phyloP scores from a whole-genome alignment of 2,329 filamentous ascomycete genomes.

The Parascedosporium putredinis region DNA sequence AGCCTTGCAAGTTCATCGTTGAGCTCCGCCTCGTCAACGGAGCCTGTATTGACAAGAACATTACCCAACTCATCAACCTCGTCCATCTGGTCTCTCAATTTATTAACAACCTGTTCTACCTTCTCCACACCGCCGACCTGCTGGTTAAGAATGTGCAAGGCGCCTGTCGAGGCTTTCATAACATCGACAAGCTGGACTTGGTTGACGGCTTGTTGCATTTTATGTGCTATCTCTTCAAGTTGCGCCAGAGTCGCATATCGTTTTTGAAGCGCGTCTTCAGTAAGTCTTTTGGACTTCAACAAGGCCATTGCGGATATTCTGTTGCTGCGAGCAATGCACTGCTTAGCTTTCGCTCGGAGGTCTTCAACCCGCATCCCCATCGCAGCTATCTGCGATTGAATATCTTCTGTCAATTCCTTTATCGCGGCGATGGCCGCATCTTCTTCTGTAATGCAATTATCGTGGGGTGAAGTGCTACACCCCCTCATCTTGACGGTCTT shows the following conservation, averaged over 20 bases:
- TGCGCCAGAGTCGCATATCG: conserved; percentile 66
- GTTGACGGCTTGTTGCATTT: conserved; percentile 75
- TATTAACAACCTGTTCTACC: conserved; percentile 67
- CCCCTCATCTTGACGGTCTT: conserved; percentile 65
- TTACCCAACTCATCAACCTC: conserved; percentile 73
- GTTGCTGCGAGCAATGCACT: conserved; percentile 64
- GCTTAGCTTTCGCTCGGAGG: conserved; percentile 54
- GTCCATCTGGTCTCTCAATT: conserved; percentile 67
- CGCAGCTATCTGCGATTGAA: conserved; percentile 61
- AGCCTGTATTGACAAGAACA: conserved; percentile 55
- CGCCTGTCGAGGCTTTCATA: conserved; percentile 68
- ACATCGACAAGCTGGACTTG: conserved; percentile 75
- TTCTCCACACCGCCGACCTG: conserved; percentile 66
- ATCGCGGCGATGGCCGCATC: conserved; percentile 77
- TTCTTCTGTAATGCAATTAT: conserved; percentile 54
- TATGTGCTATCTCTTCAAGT: conserved; percentile 72
- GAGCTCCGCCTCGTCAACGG: conserved; percentile 70
- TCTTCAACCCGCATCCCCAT: conserved; percentile 57
- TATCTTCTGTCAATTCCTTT: conserved; percentile 63
- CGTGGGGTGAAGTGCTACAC: conserved; percentile 25
- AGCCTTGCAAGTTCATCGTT: conserved; percentile 79
- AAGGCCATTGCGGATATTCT: conserved; percentile 64
- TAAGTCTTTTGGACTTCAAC: conserved; percentile 71
- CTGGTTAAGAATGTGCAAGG: conserved; percentile 62
- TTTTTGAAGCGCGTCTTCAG: conserved; percentile 61